phyloP scores from a whole-genome alignment of 805 yeast species.

The Candida xyloterini region DNA sequence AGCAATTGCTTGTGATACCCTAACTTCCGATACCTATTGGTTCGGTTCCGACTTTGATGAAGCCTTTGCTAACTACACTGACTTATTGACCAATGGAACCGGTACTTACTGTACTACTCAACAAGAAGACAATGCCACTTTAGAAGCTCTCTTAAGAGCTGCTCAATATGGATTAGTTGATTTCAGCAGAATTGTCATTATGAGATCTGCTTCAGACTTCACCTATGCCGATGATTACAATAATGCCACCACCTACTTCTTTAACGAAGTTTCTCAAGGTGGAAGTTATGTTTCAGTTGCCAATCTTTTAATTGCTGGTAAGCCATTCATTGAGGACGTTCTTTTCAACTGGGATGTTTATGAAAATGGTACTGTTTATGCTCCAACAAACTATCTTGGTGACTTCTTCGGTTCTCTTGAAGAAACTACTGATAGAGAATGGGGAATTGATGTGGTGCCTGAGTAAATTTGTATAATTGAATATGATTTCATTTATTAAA shows the following conservation, averaged over 20 bases:
- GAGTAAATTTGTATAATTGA: background rate
- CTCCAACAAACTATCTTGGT: constrained; percentile 56
- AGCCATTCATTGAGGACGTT: constrained; percentile 53
- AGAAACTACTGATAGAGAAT: constrained; percentile 28
- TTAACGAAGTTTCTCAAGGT: constrained; percentile 48
- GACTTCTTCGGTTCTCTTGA: constrained; percentile 57
- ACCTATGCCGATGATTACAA: constrained; percentile 35
- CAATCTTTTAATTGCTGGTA: constrained; percentile 53
- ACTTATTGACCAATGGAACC: constrained; percentile 53
- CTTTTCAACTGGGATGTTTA: constrained; percentile 46
- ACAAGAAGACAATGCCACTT: constrained; percentile 66
- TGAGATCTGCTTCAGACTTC: constrained; percentile 65
- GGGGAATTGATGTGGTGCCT: constrained; percentile 20
- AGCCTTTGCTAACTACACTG: constrained; percentile 46
- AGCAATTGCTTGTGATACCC: constrained; percentile 53
- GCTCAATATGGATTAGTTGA: constrained; percentile 54
- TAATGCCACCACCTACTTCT: constrained; percentile 47
- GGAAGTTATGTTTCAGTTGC: constrained; percentile 47
- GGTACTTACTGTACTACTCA: constrained; percentile 60
- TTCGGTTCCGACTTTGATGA: constrained; percentile 50
- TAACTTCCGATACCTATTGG: constrained; percentile 61
- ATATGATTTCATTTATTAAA: background rate
- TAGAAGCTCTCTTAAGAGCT: constrained; percentile 56
- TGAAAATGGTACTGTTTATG: constrained; percentile 28
- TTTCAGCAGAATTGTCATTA: constrained; percentile 52